A percentile compares a stretch with the other conserved stretches of the same genome.
These are phyloP conservation scores for Cordyceps cicadae DNA, from an alignment of 2,329 filamentous ascomycete genomes.

Conservation along the genomic window DNA sequence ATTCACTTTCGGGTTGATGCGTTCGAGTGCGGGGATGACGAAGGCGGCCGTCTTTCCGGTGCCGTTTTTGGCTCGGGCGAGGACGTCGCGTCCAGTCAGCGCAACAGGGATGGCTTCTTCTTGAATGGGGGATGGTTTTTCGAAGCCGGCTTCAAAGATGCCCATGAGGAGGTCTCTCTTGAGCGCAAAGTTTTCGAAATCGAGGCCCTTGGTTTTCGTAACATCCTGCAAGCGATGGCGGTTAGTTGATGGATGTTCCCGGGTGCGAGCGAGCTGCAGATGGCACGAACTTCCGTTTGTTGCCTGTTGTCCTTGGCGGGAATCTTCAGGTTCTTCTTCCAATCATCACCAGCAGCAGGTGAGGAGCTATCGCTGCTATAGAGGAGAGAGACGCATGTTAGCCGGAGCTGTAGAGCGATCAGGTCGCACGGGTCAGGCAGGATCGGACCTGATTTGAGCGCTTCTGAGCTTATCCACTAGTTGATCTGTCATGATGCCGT, in stretches of 20 bases:
- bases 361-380: conserved; percentile 37
- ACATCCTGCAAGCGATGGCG: conserved; percentile 64
- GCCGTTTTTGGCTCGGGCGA: conserved; percentile 95
- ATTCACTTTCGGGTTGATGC: conserved; percentile 91
- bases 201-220: conserved; percentile 91
- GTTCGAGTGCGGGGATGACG: conserved; percentile 88
- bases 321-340: conserved; percentile 65
- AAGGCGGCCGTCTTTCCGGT: conserved; percentile 98
- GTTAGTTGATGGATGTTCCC: background rate
- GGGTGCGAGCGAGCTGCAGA: background rate
- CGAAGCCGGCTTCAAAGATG: conserved; percentile 97
- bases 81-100: conserved; percentile 86
- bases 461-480: conserved; percentile 37
- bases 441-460: conserved; percentile 32
- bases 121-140: conserved; percentile 97
- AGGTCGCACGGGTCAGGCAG: background rate
- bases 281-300: conserved; percentile 61
- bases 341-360: conserved; percentile 46
- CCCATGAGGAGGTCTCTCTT: conserved; percentile 97
- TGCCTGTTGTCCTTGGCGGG: conserved; percentile 68
- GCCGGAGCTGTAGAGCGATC: conserved; percentile 17
- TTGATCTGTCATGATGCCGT: conserved; percentile 35
- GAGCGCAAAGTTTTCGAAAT: conserved; percentile 95
- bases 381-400: conserved; percentile 24
- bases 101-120: conserved; percentile 98